Conservation (phyloP, 2,329 filamentous ascomycete species). For the Fusarium aywerte region DNA sequence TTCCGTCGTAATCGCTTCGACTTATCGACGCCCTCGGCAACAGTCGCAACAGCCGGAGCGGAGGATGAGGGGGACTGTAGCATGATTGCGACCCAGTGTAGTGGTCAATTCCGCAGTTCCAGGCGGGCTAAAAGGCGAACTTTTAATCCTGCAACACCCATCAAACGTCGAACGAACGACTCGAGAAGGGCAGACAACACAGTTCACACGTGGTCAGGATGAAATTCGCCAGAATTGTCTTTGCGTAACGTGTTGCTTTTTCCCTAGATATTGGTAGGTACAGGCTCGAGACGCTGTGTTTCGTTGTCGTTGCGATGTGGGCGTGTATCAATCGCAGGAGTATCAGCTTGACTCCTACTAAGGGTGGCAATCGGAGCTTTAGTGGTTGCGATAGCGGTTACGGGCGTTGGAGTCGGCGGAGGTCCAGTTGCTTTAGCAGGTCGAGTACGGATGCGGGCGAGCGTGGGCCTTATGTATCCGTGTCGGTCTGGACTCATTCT, state of each 20-base stretch:
- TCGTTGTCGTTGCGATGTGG: slow-evolving; percentile 31
- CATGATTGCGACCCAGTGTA: slow-evolving; percentile 46
- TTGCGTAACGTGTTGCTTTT: slow-evolving; percentile 13
- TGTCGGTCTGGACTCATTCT: slow-evolving; percentile 55
- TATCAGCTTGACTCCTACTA: slow-evolving; percentile 30
- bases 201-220: slow-evolving; percentile 31
- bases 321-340: slow-evolving; percentile 38
- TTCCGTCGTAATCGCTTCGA: slow-evolving; percentile 56
- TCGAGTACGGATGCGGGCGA: slow-evolving; percentile 36
- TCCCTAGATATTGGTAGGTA: slow-evolving; percentile 4
- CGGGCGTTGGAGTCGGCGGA: slow-evolving; percentile 37
- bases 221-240: slow-evolving; percentile 16
- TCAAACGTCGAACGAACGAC: slow-evolving; percentile 26
- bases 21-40: slow-evolving; percentile 37
- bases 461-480: slow-evolving; percentile 52
- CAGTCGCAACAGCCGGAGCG: slow-evolving; percentile 31
- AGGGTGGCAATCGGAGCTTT: slow-evolving; percentile 39
- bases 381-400: slow-evolving; percentile 38
- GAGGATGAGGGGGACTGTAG: slow-evolving; percentile 48
- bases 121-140: slow-evolving; percentile 29
- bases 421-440: not conserved
- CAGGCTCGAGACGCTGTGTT: slow-evolving; percentile 1
- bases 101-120: slow-evolving; percentile 16
- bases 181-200: slow-evolving; percentile 24
- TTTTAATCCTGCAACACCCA: slow-evolving; percentile 38